Evolutionary conservation across 305 asterid genomes (phyloP).

Genomic region (Fraxinus sp.): DNA sequence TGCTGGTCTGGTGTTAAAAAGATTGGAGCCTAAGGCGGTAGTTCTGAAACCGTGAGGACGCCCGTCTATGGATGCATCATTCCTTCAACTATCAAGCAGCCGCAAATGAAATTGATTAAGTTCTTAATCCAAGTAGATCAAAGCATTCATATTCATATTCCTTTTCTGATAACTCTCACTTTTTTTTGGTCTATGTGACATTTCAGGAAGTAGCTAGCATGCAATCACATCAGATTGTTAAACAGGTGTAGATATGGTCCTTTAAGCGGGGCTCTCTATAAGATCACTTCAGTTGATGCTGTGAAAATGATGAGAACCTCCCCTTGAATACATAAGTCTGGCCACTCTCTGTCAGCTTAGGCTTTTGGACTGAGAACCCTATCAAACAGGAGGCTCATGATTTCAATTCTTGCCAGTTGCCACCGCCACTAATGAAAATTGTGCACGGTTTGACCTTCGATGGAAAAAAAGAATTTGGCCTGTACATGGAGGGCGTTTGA

Average conservation of each 20-base stretch:
- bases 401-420: no score
- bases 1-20: constrained; percentile 7
- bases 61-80: constrained; percentile 1
- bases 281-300: not conserved
- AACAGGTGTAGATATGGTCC: not conserved
- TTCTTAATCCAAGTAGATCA: not conserved
- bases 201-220: not conserved
- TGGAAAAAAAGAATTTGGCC: no score
- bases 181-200: not conserved
- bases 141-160: not conserved
- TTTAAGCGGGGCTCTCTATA: not conserved
- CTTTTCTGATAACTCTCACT: not conserved
- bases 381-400: no score
- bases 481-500: no score
- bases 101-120: not conserved
- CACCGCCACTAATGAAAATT: no score
- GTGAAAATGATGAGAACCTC: not conserved
- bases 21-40: constrained; percentile 9
- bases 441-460: no score
- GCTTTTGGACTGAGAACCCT: no score
- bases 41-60: constrained; percentile 13
- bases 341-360: no score
- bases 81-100: constrained; percentile 5
- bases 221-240: not conserved
- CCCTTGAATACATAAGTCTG: not conserved